phyloP scores from a whole-genome alignment of 805 yeast species.

The Metschnikowia bowlesiae region DNA sequence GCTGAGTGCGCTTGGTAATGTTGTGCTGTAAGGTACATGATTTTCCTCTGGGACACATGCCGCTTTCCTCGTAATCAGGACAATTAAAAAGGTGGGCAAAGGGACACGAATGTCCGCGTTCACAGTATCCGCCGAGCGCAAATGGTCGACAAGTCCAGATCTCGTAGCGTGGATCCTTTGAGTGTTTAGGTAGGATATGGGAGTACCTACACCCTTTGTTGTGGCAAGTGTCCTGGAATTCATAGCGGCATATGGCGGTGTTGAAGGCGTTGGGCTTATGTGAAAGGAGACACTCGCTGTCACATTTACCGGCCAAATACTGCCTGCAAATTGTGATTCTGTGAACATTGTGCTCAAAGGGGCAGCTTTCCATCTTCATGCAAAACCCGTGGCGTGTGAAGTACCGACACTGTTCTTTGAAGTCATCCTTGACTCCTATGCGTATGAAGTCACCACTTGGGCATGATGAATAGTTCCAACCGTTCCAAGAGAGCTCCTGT shows the following conservation, averaged over 20 bases:
- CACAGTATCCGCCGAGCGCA: slow-evolving; percentile 66
- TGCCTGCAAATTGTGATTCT: slow-evolving; percentile 54
- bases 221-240: slow-evolving; percentile 23
- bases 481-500: slow-evolving; percentile 28
- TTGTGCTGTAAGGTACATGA: slow-evolving; percentile 53
- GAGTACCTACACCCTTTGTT: slow-evolving; percentile 52
- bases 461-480: slow-evolving; percentile 7
- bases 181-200: slow-evolving; percentile 45
- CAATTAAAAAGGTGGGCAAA: slow-evolving; percentile 58
- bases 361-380: slow-evolving; percentile 47
- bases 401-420: slow-evolving; percentile 27
- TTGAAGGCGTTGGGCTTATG: slow-evolving; percentile 59
- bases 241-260: slow-evolving; percentile 38
- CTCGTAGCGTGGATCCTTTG: slow-evolving; percentile 35
- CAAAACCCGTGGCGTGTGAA: slow-evolving; percentile 49
- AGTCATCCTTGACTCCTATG: not conserved
- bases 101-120: slow-evolving; percentile 53
- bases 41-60: slow-evolving; percentile 50
- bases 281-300: slow-evolving; percentile 47
- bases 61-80: slow-evolving; percentile 66
- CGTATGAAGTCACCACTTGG: slow-evolving; percentile 6
- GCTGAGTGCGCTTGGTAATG: slow-evolving; percentile 25
- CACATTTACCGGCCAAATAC: slow-evolving; percentile 46
- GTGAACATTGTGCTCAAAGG: slow-evolving; percentile 46
- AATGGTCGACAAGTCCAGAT: slow-evolving; percentile 61